phyloP scores from a whole-genome alignment of 768 basidiomycete species.

The Hebeloma cylindrosporum region DNA sequence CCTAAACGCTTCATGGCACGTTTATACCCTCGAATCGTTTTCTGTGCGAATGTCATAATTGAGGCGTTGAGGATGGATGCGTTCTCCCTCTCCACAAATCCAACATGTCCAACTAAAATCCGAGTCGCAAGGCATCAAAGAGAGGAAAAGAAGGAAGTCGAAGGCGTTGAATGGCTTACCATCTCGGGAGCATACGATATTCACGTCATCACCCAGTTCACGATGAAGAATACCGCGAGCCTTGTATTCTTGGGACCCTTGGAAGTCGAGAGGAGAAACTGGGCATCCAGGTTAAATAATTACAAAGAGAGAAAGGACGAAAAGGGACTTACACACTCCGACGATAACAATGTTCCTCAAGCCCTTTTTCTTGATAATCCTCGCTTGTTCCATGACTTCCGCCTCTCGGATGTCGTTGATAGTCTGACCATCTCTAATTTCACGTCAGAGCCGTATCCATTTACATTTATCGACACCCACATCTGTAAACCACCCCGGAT shows the following conservation, averaged over 20 bases:
- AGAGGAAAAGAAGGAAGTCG: background rate
- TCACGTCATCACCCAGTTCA: constrained; percentile 37
- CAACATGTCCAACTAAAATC: constrained; percentile 50
- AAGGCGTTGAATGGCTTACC: constrained; percentile 24
- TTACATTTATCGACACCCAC: constrained; percentile 28
- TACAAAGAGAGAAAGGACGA: too few species aligned
- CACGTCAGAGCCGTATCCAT: background rate
- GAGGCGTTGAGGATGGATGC: constrained; percentile 69
- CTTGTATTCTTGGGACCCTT: constrained; percentile 32
- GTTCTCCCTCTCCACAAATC: constrained; percentile 65
- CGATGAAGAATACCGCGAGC: constrained; percentile 29
- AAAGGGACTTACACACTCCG: constrained; percentile 28
- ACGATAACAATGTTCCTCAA: constrained; percentile 30
- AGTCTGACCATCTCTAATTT: constrained; percentile 28
- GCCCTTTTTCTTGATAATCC: constrained; percentile 28
- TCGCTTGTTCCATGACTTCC: constrained; percentile 46
- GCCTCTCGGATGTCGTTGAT: constrained; percentile 39
- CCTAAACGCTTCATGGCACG: constrained; percentile 47
- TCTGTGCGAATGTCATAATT: constrained; percentile 56
- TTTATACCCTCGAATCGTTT: constrained; percentile 55
- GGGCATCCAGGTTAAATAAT: background rate
- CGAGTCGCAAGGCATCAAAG: background rate
- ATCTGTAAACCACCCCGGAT: constrained; percentile 45
- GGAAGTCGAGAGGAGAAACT: constrained; percentile 35
- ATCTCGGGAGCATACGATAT: constrained; percentile 55